Evolutionary conservation across 2,329 filamentous ascomycete genomes (phyloP).

Genomic region (Fusarium acutatum): DNA sequence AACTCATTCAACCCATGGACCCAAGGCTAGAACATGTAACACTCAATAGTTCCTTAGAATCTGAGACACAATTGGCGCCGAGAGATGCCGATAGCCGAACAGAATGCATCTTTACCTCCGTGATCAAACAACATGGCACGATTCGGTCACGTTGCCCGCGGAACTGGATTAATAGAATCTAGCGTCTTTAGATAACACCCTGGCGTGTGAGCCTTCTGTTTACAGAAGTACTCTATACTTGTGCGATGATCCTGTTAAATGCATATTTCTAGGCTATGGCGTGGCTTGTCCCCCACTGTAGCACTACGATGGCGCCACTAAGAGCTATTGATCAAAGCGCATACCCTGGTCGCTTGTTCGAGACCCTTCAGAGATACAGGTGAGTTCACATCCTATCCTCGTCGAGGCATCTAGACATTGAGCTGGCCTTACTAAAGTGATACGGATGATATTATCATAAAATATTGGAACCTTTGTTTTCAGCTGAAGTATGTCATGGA

Average conservation of each 20-base stretch:
- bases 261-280: background rate
- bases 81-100: background rate
- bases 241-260: background rate
- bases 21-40: background rate
- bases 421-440: background rate
- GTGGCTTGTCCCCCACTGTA: background rate
- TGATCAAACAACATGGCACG: no score
- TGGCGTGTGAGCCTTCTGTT: background rate
- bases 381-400: background rate
- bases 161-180: background rate
- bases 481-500: background rate
- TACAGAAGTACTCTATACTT: background rate
- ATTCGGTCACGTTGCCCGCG: no score
- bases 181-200: background rate
- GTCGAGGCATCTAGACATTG: background rate
- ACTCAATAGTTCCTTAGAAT: background rate
- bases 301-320: background rate
- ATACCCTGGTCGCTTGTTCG: background rate
- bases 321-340: background rate
- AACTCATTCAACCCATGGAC: background rate
- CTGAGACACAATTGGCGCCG: background rate
- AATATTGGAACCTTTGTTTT: background rate
- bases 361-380: no score
- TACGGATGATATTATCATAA: background rate
- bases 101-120: background rate